Percentiles rank a stretch among this genome's conserved stretches.
These are phyloP conservation scores for Auriscalpium microsporum DNA, from an alignment of 768 basidiomycete species.

Conservation along the genomic window DNA sequence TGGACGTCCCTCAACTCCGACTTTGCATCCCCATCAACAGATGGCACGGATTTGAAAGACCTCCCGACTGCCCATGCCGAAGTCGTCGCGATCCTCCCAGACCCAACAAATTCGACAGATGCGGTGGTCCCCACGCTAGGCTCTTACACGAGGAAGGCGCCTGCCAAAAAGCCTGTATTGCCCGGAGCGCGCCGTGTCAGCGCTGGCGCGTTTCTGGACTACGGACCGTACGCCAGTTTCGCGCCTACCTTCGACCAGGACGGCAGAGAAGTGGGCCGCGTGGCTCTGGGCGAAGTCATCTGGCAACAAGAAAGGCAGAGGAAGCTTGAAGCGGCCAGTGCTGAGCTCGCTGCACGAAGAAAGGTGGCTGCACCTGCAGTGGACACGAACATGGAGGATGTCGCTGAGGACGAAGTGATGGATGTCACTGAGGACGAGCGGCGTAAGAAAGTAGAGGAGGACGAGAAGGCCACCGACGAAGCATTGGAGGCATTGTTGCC, in stretches of 20 bases:
- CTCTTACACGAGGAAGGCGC: slow-evolving; percentile 43
- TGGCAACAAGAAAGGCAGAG: slow-evolving; percentile 41
- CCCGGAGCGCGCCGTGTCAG: slow-evolving; percentile 47
- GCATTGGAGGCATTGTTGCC: slow-evolving; percentile 49
- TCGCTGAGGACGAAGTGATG: slow-evolving; percentile 1
- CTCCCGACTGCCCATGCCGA: slow-evolving; percentile 63
- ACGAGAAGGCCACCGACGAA: slow-evolving; percentile 26
- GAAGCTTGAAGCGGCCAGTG: slow-evolving; percentile 23
- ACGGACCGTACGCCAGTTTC: slow-evolving; percentile 67
- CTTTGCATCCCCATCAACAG: slow-evolving; percentile 25
- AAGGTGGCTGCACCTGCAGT: neutral
- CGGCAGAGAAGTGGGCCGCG: slow-evolving; percentile 59
- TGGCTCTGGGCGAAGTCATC: slow-evolving; percentile 50
- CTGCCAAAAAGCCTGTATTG: slow-evolving; percentile 30
- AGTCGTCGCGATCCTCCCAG: slow-evolving; percentile 64
- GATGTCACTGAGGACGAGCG: slow-evolving; percentile 8
- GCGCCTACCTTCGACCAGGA: slow-evolving; percentile 76
- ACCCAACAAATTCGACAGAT: slow-evolving; percentile 31
- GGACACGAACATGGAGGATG: neutral
- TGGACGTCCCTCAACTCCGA: slow-evolving; percentile 65
- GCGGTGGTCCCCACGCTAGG: slow-evolving; percentile 40
- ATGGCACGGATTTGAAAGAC: slow-evolving; percentile 36
- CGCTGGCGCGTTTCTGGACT: slow-evolving; percentile 68
- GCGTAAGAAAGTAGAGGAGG: slow-evolving; percentile 10
- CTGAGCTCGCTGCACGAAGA: slow-evolving; percentile 4